A percentile compares a stretch with the other conserved stretches of the same genome.
phyloP scores from a whole-genome alignment of 305 asterid species.

The Rubia occidens region DNA sequence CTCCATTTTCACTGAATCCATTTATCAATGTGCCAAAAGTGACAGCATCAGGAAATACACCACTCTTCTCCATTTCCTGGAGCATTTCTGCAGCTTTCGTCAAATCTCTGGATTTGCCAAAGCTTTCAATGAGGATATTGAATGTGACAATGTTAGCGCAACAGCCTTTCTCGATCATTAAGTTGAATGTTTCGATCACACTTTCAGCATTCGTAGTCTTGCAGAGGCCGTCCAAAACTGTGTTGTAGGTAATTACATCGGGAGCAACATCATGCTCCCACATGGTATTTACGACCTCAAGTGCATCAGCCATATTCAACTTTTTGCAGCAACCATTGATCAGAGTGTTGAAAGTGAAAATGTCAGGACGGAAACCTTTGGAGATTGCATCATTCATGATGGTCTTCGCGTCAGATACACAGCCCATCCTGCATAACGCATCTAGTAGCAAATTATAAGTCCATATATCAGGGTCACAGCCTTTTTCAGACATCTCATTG shows the following conservation, averaged over 20 bases:
- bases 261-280: conserved; percentile 60
- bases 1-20: conserved; percentile 61
- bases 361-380: conserved; percentile 65
- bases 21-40: conserved; percentile 65
- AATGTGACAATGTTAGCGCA: conserved; percentile 66
- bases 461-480: conserved; percentile 66
- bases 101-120: conserved; percentile 57
- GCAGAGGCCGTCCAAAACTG: conserved; percentile 75
- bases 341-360: conserved; percentile 81
- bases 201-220: conserved; percentile 56
- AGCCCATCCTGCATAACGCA: conserved; percentile 78
- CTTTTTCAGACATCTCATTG: conserved; percentile 55
- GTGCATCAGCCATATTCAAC: conserved; percentile 58
- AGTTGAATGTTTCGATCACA: conserved; percentile 63
- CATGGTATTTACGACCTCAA: conserved; percentile 59
- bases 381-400: conserved; percentile 51
- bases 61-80: conserved; percentile 51
- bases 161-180: conserved; percentile 70
- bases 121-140: conserved; percentile 75
- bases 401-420: conserved; percentile 55
- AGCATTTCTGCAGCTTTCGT: conserved; percentile 51
- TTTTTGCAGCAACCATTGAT: conserved; percentile 84
- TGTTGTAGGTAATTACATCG: conserved; percentile 76
- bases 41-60: conserved; percentile 58
- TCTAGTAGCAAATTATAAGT: conserved; percentile 67